phyloP scores from a whole-genome alignment of 192 early-diverging fungal genomes.

The Allomyces macrogynus region DNA sequence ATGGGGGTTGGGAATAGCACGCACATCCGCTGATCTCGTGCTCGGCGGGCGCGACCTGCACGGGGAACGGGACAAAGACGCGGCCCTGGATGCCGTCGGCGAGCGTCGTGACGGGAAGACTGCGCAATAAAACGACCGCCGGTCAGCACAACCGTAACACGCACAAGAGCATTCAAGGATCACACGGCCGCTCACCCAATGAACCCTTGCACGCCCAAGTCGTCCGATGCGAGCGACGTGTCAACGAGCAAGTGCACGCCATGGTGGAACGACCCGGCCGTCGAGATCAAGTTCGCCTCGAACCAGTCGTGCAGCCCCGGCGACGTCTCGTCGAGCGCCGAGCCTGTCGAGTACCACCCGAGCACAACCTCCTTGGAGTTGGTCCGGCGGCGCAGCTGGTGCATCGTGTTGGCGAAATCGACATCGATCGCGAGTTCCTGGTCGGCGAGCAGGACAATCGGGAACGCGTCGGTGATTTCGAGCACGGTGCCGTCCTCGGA shows the following conservation, averaged over 20 bases:
- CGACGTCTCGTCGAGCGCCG: conserved; percentile 40
- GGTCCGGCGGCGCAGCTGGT: conserved; percentile 67
- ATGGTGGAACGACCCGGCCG: conserved; percentile 47
- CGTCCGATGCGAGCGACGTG: conserved; percentile 46
- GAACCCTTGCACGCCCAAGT: conserved; percentile 54
- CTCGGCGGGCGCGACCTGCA: neutral
- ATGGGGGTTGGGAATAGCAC: neutral
- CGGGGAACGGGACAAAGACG: neutral
- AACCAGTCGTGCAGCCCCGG: conserved; percentile 63
- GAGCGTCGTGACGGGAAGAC: neutral
- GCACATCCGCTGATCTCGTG: neutral
- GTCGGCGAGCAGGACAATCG: conserved; percentile 28
- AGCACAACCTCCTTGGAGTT: conserved; percentile 77
- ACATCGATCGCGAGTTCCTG: conserved; percentile 64
- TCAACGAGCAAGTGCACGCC: conserved; percentile 80
- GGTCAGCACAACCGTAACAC: too few species aligned
- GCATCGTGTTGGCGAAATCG: conserved; percentile 73
- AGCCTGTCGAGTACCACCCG: conserved; percentile 78
- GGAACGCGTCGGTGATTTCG: conserved; percentile 74
- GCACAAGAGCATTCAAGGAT: too few species aligned
- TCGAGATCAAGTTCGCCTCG: conserved; percentile 18
- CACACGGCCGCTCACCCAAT: conserved; percentile 17
- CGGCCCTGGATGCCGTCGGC: neutral
- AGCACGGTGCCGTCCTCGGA: conserved; percentile 72
- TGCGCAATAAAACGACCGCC: too few species aligned